These are phyloP conservation scores for Lophiostoma macrostomum DNA, from an alignment of 495 filamentous ascomycete species.

Conservation along the genomic window DNA sequence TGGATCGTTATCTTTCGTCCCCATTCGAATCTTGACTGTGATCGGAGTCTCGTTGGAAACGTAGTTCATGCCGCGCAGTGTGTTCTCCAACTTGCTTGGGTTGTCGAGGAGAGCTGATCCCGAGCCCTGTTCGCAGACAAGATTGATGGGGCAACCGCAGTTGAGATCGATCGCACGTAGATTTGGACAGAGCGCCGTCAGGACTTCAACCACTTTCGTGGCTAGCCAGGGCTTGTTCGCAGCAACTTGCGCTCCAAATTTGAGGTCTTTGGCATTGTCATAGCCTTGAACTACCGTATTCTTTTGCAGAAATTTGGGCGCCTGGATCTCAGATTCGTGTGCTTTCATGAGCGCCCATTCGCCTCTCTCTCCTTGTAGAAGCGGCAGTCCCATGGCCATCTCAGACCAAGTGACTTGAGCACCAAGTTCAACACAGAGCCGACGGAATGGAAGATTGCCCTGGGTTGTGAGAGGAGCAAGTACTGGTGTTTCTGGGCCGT, in stretches of 20 bases:
- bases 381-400: constrained; percentile 89
- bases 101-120: constrained; percentile 92
- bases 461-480: constrained; percentile 89
- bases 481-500: constrained; percentile 86
- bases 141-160: constrained; percentile 94
- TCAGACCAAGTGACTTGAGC: constrained; percentile 95
- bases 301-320: constrained; percentile 57
- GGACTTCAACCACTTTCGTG: constrained; percentile 77
- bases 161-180: constrained; percentile 90
- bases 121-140: constrained; percentile 79
- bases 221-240: constrained; percentile 86
- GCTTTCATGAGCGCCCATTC: constrained; percentile 95
- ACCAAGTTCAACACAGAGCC: constrained; percentile 85
- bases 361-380: constrained; percentile 84
- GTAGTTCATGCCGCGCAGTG: constrained; percentile 89
- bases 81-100: constrained; percentile 80
- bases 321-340: constrained; percentile 71
- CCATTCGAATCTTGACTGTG: constrained; percentile 91
- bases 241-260: constrained; percentile 88
- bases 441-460: constrained; percentile 93
- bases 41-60: constrained; percentile 86
- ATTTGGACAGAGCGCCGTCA: constrained; percentile 71
- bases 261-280: constrained; percentile 75
- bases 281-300: constrained; percentile 62
- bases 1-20: constrained; percentile 72